These are phyloP conservation scores for Citrus mangshanensis DNA, from an alignment of 345 rosid genomes.

Conservation along the genomic window DNA sequence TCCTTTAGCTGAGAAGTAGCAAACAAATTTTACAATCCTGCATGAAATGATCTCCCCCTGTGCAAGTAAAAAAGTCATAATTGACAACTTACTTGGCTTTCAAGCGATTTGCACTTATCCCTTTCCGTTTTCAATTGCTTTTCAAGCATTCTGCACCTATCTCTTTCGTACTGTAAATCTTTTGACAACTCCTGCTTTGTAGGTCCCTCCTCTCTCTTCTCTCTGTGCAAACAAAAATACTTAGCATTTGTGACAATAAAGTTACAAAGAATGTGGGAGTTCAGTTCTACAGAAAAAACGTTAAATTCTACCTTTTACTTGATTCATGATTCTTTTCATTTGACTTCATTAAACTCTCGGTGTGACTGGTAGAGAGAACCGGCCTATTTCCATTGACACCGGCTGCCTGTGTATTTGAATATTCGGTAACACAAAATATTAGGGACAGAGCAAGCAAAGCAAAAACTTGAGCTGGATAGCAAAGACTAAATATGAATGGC, in stretches of 20 bases:
- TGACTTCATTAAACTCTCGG: conserved; percentile 7
- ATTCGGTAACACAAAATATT: neutral
- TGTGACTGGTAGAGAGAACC: neutral
- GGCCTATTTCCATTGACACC: neutral
- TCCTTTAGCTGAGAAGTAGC: conserved; percentile 28
- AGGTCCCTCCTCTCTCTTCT: neutral
- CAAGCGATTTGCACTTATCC: conserved; percentile 26
- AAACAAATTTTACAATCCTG: neutral
- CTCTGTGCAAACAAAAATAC: conserved; percentile 14
- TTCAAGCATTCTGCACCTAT: conserved; percentile 28
- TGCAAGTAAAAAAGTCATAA: neutral
- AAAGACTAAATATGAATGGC: neutral
- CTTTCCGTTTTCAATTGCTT: conserved; percentile 10
- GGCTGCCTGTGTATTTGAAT: neutral
- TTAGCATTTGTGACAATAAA: neutral
- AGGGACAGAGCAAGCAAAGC: neutral
- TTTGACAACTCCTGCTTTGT: neutral
- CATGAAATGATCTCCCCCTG: neutral
- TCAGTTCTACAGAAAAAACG: neutral
- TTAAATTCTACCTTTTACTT: conserved; percentile 20
- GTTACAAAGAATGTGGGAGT: neutral
- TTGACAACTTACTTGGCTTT: conserved; percentile 29
- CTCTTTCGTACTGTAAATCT: conserved; percentile 21
- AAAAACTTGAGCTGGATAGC: neutral
- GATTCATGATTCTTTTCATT: conserved; percentile 16